A percentile compares a stretch with the other conserved stretches of the same genome.
These are phyloP conservation scores for Chaetomium sp. DNA, from an alignment of 2,329 filamentous ascomycete genomes.

Conservation along the genomic window DNA sequence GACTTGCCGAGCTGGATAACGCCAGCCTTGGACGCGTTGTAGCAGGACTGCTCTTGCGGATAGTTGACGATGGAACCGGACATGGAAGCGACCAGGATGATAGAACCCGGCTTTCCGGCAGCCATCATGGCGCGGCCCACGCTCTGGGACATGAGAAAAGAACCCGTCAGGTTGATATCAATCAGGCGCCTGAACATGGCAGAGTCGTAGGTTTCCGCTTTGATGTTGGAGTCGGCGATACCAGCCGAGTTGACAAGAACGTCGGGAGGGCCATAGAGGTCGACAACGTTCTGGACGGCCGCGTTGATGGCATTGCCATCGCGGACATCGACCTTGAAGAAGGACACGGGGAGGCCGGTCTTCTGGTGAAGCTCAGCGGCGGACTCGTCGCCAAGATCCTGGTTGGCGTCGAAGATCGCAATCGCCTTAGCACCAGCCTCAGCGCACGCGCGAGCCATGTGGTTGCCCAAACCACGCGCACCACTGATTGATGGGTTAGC, in stretches of 20 bases:
- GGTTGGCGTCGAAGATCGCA: slow-evolving; percentile 70
- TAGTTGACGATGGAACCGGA: slow-evolving; percentile 80
- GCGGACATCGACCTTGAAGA: slow-evolving; percentile 74
- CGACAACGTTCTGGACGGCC: slow-evolving; percentile 59
- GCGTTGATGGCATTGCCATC: slow-evolving; percentile 63
- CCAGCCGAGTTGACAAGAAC: slow-evolving; percentile 75
- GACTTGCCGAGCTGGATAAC: slow-evolving; percentile 74
- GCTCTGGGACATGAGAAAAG: slow-evolving; percentile 71
- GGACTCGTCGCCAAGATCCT: slow-evolving; percentile 64
- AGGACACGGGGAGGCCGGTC: slow-evolving; percentile 66
- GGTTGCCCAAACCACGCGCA: slow-evolving; percentile 69
- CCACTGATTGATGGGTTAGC: slow-evolving; percentile 41
- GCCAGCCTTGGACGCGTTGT: slow-evolving; percentile 79
- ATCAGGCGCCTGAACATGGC: slow-evolving; percentile 73
- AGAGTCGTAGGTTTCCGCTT: slow-evolving; percentile 68
- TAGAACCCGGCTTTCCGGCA: slow-evolving; percentile 62
- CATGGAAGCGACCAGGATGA: slow-evolving; percentile 75
- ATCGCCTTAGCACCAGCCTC: slow-evolving; percentile 70
- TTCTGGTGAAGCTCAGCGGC: slow-evolving; percentile 64
- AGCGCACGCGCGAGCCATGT: slow-evolving; percentile 71
- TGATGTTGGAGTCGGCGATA: slow-evolving; percentile 79
- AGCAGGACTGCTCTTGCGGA: slow-evolving; percentile 75
- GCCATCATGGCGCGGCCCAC: slow-evolving; percentile 67
- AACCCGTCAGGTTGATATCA: slow-evolving; percentile 76
- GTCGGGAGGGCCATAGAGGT: slow-evolving; percentile 62